phyloP scores from a whole-genome alignment of 257 asterid species.

The Marsdenia floribunda region DNA sequence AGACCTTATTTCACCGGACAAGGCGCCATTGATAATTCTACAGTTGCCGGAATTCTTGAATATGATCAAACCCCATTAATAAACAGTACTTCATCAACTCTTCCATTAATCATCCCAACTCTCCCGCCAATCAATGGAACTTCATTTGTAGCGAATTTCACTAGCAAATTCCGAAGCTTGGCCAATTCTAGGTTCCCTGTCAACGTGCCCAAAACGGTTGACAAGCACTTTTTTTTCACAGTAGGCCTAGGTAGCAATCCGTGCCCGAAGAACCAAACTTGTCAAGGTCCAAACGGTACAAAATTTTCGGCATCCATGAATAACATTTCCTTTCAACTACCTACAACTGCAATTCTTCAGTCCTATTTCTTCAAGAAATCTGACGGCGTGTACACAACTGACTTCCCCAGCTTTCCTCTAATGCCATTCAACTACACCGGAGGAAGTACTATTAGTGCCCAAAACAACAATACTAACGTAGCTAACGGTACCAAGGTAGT shows the following conservation, averaged over 20 bases:
- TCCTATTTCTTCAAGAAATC: slow-evolving; percentile 35
- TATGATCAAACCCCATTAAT: slow-evolving; percentile 16
- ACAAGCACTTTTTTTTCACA: slow-evolving; percentile 31
- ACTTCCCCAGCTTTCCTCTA: slow-evolving; percentile 42
- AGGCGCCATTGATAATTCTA: slow-evolving; percentile 57
- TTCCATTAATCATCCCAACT: slow-evolving; percentile 26
- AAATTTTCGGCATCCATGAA: slow-evolving; percentile 56
- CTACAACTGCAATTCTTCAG: slow-evolving; percentile 49
- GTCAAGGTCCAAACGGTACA: slow-evolving; percentile 63
- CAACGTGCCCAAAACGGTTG: slow-evolving; percentile 34
- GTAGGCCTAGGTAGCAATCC: slow-evolving; percentile 38
- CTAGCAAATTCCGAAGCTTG: slow-evolving; percentile 37
- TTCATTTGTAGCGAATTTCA: slow-evolving; percentile 38
- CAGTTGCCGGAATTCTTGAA: slow-evolving; percentile 46
- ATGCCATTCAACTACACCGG: slow-evolving; percentile 56
- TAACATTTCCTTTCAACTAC: slow-evolving; percentile 44
- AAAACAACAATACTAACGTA: slow-evolving; percentile 33
- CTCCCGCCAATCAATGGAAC: slow-evolving; percentile 60
- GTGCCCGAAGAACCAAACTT: slow-evolving; percentile 42
- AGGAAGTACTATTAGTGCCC: too few relatives aligned
- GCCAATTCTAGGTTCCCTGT: slow-evolving; percentile 42
- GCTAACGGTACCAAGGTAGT: slow-evolving; percentile 44
- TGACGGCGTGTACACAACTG: slow-evolving; percentile 34
- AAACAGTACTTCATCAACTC: slow-evolving; percentile 7
- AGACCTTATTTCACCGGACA: slow-evolving; percentile 55